Percentiles rank a stretch among this genome's conserved stretches.
phyloP scores from a whole-genome alignment of 2,329 filamentous ascomycete species.

The Tolypocladium nubicola region DNA sequence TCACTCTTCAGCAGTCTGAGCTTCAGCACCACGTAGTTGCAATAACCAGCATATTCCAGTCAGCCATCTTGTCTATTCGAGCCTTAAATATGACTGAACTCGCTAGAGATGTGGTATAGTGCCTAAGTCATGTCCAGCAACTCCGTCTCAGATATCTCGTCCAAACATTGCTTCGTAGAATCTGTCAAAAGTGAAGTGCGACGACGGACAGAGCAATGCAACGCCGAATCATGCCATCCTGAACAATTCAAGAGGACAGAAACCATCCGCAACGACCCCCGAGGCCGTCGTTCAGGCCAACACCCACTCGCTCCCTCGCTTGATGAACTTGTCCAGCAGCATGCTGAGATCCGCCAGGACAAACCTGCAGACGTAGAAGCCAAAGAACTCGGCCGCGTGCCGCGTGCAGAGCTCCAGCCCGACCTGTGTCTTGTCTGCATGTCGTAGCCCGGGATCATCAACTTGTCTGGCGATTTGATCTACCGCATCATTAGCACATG shows the following conservation, averaged over 20 bases:
- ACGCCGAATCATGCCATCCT: background rate
- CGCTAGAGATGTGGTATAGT: background rate
- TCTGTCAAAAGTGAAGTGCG: background rate
- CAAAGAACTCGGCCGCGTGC: conserved; percentile 95
- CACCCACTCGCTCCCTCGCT: conserved; percentile 94
- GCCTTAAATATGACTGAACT: background rate
- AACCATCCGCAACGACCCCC: background rate
- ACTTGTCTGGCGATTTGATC: conserved; percentile 95
- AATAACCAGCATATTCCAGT: background rate
- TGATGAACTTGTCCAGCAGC: conserved; percentile 93
- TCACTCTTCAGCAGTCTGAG: background rate
- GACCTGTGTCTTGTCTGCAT: conserved; percentile 88
- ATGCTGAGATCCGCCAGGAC: conserved; percentile 75
- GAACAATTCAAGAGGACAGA: background rate
- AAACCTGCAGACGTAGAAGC: conserved; percentile 92
- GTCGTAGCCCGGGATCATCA: conserved; percentile 84
- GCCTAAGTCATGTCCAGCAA: background rate
- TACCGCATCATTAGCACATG: conserved; percentile 21
- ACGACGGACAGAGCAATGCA: background rate
- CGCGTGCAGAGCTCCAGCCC: conserved; percentile 87
- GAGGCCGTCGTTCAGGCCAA: conserved; percentile 1
- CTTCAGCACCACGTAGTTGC: background rate
- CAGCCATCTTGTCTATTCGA: background rate
- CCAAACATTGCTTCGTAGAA: background rate
- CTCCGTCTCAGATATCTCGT: background rate